These are phyloP conservation scores for Leishmania guyanensis DNA, from an alignment of 208 protist genomes.

Conservation along the genomic window DNA sequence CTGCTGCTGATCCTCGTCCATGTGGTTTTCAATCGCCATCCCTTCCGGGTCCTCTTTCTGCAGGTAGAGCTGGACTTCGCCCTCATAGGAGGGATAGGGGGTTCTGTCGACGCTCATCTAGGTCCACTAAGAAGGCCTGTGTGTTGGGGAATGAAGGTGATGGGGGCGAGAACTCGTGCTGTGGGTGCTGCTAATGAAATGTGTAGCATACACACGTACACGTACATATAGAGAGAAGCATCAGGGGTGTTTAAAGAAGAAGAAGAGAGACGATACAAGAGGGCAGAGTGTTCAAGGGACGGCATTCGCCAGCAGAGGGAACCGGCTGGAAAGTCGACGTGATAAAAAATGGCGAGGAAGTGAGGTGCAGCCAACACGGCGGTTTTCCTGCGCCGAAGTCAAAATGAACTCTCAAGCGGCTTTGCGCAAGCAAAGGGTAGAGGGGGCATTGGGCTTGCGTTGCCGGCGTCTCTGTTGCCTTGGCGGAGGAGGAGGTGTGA, in stretches of 20 bases:
- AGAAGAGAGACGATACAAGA: neutral
- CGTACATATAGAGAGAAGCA: neutral
- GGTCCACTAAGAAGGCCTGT: too few relatives aligned
- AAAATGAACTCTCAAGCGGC: too few relatives aligned
- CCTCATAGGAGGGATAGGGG: neutral
- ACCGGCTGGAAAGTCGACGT: neutral
- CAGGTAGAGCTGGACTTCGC: slow-evolving; percentile 7
- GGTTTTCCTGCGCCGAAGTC: neutral
- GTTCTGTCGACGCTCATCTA: neutral
- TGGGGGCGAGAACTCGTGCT: too few relatives aligned
- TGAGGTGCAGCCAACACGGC: neutral
- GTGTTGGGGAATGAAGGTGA: neutral
- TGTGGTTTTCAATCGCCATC: neutral
- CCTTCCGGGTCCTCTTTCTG: slow-evolving; percentile 13
- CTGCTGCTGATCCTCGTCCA: slow-evolving; percentile 12
- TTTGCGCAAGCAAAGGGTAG: neutral
- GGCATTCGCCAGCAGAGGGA: neutral
- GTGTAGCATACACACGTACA: neutral
- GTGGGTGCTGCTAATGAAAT: neutral
- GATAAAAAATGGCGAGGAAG: neutral
- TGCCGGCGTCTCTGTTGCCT: neutral
- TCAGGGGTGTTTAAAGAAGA: neutral
- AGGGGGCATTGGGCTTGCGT: neutral
- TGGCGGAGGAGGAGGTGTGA: neutral
- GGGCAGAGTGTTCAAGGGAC: neutral